phyloP scores from a whole-genome alignment of 768 basidiomycete genomes.

The Leccinum arenicola region DNA sequence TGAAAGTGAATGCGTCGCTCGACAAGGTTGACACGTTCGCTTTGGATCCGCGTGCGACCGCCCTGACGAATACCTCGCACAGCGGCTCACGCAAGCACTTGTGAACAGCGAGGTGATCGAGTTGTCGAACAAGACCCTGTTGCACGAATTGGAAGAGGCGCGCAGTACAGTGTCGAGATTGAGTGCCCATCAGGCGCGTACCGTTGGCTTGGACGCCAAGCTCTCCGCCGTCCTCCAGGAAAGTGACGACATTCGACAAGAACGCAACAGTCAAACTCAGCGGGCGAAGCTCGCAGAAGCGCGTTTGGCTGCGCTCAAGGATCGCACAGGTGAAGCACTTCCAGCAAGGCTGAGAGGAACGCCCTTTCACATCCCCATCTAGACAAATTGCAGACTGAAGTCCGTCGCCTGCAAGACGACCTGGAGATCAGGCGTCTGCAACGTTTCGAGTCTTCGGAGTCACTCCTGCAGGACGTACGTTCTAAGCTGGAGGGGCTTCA shows the following conservation, averaged over 20 bases:
- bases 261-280: slow-evolving; percentile 68
- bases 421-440: slow-evolving; percentile 59
- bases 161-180: slow-evolving; percentile 64
- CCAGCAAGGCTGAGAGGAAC: neutral
- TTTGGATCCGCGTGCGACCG: neutral
- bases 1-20: slow-evolving; percentile 58
- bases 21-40: slow-evolving; percentile 37
- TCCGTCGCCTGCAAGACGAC: slow-evolving; percentile 59
- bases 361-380: slow-evolving; percentile 6
- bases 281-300: slow-evolving; percentile 67
- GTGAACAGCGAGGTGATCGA: slow-evolving; percentile 83
- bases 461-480: slow-evolving; percentile 63
- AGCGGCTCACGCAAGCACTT: slow-evolving; percentile 78
- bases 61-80: slow-evolving; percentile 8
- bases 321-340: slow-evolving; percentile 54
- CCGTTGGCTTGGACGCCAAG: slow-evolving; percentile 67
- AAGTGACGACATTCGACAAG: slow-evolving; percentile 81
- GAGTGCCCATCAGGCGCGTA: slow-evolving; percentile 64
- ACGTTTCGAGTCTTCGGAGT: slow-evolving; percentile 64
- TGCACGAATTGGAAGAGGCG: slow-evolving; percentile 75
- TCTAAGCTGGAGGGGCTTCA: slow-evolving; percentile 60
- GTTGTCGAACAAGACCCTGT: slow-evolving; percentile 67
- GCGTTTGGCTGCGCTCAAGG: slow-evolving; percentile 59
- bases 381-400: slow-evolving; percentile 73
- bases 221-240: slow-evolving; percentile 66